Conservation (phyloP, 306 rosid species). For the Canavalia gladiata region DNA sequence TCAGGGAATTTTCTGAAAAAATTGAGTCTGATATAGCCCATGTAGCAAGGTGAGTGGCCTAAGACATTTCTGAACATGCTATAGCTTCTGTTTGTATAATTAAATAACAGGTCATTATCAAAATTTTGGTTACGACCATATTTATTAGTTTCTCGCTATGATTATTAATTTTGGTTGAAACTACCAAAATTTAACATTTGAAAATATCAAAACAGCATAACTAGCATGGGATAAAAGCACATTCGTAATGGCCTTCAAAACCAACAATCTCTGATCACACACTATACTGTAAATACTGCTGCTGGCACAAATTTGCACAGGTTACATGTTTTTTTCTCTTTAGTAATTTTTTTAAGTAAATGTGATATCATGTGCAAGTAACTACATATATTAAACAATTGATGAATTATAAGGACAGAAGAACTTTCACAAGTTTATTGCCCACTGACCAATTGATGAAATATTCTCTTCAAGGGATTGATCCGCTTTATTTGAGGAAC, state of each 20-base stretch:
- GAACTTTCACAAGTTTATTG: constrained; percentile 33
- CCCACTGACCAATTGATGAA: constrained; percentile 82
- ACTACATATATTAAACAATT: constrained; percentile 29
- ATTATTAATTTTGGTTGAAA: constrained; percentile 30
- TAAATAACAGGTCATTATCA: constrained; percentile 25
- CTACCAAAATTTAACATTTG: constrained; percentile 27
- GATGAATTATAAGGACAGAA: constrained; percentile 41
- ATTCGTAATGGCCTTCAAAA: constrained; percentile 16
- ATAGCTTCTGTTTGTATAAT: constrained; percentile 25
- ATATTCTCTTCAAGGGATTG: constrained; percentile 69
- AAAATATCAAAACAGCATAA: constrained; percentile 38
- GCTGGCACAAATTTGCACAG: background rate
- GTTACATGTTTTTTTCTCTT: background rate
- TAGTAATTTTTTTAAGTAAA: constrained; percentile 3
- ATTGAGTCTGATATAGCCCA: background rate
- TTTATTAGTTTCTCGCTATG: constrained; percentile 30
- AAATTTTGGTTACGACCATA: constrained; percentile 27
- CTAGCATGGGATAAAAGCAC: constrained; percentile 3
- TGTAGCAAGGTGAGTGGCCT: constrained; percentile 29
- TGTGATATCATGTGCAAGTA: constrained; percentile 33
- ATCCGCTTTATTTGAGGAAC: constrained; percentile 58
- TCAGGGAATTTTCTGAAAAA: constrained; percentile 17
- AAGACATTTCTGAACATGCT: constrained; percentile 12
- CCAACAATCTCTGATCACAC: constrained; percentile 5
- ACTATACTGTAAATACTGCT: background rate